Percentiles rank a stretch among this genome's conserved stretches.
phyloP scores from a whole-genome alignment of 106 monocot genomes.

The Cymbidium sinense region DNA sequence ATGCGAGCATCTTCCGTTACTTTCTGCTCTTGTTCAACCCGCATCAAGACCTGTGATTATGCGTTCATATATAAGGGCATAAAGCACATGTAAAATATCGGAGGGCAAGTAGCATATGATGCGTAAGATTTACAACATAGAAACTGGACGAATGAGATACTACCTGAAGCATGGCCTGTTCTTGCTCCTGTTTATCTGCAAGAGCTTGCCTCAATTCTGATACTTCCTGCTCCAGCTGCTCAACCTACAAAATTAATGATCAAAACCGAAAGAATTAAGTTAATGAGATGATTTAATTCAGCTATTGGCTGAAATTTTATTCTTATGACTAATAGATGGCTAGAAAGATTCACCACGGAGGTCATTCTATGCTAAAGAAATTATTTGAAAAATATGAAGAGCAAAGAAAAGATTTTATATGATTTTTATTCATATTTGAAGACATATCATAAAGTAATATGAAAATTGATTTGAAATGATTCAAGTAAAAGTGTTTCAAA shows the following conservation, averaged over 20 bases:
- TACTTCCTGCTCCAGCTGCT: conserved; percentile 71
- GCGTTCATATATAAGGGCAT: not conserved
- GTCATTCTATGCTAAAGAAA: not conserved
- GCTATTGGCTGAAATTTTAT: not conserved
- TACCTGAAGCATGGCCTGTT: conserved; percentile 85
- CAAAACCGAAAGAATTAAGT: not conserved
- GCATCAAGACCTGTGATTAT: conserved; percentile 61
- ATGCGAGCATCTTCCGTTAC: conserved; percentile 89
- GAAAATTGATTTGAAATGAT: no score
- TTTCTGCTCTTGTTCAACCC: conserved; percentile 87
- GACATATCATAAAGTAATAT: no score
- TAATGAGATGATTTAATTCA: not conserved
- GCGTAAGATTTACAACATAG: not conserved
- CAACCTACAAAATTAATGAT: conserved; percentile 44
- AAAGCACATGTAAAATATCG: not conserved
- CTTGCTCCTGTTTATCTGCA: conserved; percentile 84
- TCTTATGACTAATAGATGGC: not conserved
- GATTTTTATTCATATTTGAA: no score
- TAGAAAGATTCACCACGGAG: not conserved
- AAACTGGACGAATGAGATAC: conserved; percentile 15
- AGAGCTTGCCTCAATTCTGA: conserved; percentile 55
- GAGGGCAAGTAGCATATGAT: not conserved
- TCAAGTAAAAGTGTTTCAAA: no score
- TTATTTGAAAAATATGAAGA: not conserved
- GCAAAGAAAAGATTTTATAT: not conserved